Evolutionary conservation across 2,329 filamentous ascomycete species (phyloP), one percentile per base, ranked within the genome.

Genomic region (Cladosporium colombiae): DNA sequence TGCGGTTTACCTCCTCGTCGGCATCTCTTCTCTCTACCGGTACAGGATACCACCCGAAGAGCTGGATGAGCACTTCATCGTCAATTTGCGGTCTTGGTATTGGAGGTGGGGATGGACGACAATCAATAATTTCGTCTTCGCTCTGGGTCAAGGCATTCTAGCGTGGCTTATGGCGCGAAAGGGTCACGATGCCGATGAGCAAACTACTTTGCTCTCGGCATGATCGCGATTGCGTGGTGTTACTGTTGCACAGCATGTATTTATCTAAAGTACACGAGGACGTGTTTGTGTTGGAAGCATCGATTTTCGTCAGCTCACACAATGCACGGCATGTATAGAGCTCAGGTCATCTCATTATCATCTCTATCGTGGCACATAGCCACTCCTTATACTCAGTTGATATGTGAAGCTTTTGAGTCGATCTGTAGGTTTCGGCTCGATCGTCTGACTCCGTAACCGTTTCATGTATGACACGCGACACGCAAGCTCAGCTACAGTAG

Each of bases 21-120:
- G 59, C n/a, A 35, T 62, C n/a, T 62, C 59, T 35, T 40, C 53
- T 8, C 14, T 62, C 18, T 53, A 25, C 2, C 33, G 59, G 21
- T 21, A 52, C 1, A 52, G 31, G 5, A 21, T 62, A 6, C 46
- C 31, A 13, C 16, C 44, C 8, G 59, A 62, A 16, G 46, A 52
- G 21, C 14, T 53, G 31, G 59, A 40, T 10, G 59, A 62, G 21
- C 59, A 62, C 21, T 53, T 62, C 14, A 53, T 53, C 23, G 59
- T 62, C 44, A 62, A 62, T 40, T 27, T 62, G 7, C 59, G 31
- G 29, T 35, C 21, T 14, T 62, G 59, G 46, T 62, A 53, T 29
- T 62, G 59, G 46, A 62, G 27, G 21, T 11, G 52, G 10, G 59
- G 46, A 27, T 53, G 29, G 59, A 31, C 59, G 21, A 62, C 46